Conservation (phyloP, 1,284 basidiomycete genomes). For the Tilletia walkeri region DNA sequence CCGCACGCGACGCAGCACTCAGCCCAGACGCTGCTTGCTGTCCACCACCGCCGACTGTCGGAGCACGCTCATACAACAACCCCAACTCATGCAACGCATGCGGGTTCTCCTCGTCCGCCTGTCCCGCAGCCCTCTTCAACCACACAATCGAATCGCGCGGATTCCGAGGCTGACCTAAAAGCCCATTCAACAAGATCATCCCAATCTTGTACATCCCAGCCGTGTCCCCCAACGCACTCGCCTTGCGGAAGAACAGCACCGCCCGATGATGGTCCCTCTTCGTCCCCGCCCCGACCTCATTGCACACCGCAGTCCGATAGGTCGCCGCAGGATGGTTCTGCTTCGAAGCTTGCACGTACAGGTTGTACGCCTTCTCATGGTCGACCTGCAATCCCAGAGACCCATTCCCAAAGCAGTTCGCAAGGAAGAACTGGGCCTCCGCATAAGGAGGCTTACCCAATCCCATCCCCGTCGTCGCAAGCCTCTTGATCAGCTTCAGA, state of each 20-base stretch:
- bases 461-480: constrained; percentile 74
- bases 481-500: constrained; percentile 83
- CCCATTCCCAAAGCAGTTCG: constrained; percentile 94
- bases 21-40: constrained; percentile 19
- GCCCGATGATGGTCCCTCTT: constrained; percentile 81
- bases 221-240: constrained; percentile 91
- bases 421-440: constrained; percentile 98
- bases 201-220: constrained; percentile 99
- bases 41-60: constrained; percentile 59
- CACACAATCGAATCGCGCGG: constrained; percentile 88
- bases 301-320: constrained; percentile 97
- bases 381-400: constrained; percentile 90
- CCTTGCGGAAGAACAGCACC: constrained; percentile 93
- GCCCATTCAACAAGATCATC: constrained; percentile 85
- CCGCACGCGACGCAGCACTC: constrained; percentile 59
- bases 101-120: constrained; percentile 97
- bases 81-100: constrained; percentile 97
- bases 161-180: constrained; percentile 79
- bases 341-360: constrained; percentile 91
- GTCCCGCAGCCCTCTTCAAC: constrained; percentile 89
- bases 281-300: constrained; percentile 99
- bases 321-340: constrained; percentile 91
- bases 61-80: constrained; percentile 71
- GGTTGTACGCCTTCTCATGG: constrained; percentile 92
- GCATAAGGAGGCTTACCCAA: constrained; percentile 68